Evolutionary conservation across 2,329 filamentous ascomycete genomes (phyloP).

Genomic region (Hortaea werneckii): DNA sequence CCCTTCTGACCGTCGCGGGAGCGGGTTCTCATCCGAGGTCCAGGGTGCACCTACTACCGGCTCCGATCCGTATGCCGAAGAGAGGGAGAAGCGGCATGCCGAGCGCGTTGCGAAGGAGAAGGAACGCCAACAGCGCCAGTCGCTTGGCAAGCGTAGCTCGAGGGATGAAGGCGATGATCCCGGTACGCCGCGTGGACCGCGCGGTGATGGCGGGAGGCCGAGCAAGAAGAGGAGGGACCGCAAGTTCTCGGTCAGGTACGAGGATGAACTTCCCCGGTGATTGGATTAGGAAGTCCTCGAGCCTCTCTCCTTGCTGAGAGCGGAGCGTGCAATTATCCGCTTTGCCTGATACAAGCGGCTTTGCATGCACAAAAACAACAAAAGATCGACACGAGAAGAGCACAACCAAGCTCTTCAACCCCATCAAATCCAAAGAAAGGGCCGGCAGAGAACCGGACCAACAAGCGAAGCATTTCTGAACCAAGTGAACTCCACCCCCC

Average conservation of each 20-base stretch:
- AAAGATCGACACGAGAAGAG: too few relatives aligned
- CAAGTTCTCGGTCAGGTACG: slow-evolving; percentile 6
- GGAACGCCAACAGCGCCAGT: slow-evolving; percentile 54
- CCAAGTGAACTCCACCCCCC: too few relatives aligned
- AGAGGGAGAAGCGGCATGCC: slow-evolving; percentile 17
- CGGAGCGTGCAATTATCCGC: too few relatives aligned
- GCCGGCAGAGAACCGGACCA: too few relatives aligned
- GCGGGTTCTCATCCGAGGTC: slow-evolving; percentile 1
- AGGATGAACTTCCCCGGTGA: slow-evolving; percentile 4
- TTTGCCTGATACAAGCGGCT: too few relatives aligned
- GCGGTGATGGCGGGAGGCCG: slow-evolving; percentile 28
- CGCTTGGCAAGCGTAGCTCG: slow-evolving; percentile 30
- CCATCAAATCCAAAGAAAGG: too few relatives aligned
- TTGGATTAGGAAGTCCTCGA: too few relatives aligned
- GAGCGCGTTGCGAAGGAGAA: slow-evolving; percentile 55
- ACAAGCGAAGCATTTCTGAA: too few relatives aligned
- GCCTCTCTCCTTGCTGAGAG: too few relatives aligned
- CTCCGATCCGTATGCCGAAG: slow-evolving; percentile 24
- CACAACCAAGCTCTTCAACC: too few relatives aligned
- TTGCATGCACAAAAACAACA: too few relatives aligned
- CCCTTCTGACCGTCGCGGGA: slow-evolving; percentile 5
- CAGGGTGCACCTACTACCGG: slow-evolving; percentile 2
- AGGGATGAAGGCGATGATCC: slow-evolving; percentile 15
- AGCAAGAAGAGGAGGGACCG: slow-evolving; percentile 2
- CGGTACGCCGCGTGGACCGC: slow-evolving; percentile 36